Conservation (phyloP, 352 stramenopile species). For the Phytophthora litchii region DNA sequence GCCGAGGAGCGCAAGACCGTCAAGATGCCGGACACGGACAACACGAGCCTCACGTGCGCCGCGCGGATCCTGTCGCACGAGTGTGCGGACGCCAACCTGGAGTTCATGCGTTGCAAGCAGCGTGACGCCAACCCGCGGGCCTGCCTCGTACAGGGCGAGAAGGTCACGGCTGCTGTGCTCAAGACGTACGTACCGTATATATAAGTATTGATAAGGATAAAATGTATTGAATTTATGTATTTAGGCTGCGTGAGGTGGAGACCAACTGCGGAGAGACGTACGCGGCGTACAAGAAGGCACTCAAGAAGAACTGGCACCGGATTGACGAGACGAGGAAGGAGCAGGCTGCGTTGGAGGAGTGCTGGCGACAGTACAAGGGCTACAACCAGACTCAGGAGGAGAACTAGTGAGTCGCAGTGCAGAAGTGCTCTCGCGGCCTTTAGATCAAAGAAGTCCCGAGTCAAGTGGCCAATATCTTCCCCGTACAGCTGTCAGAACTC, state of each 20-base stretch:
- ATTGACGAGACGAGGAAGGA: constrained; percentile 87
- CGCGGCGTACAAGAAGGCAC: constrained; percentile 85
- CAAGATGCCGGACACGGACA: constrained; percentile 81
- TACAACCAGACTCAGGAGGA: constrained; percentile 40
- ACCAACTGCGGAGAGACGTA: constrained; percentile 87
- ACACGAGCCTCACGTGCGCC: constrained; percentile 88
- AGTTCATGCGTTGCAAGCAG: constrained; percentile 89
- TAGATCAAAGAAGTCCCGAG: constrained; percentile 35
- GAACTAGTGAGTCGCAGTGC: constrained; percentile 25
- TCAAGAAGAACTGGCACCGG: constrained; percentile 91
- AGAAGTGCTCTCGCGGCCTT: constrained; percentile 19
- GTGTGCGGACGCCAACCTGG: constrained; percentile 84
- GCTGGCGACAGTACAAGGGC: constrained; percentile 85
- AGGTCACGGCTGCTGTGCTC: constrained; percentile 87
- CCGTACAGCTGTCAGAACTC: constrained; percentile 12
- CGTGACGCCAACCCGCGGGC: constrained; percentile 78
- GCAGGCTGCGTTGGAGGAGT: constrained; percentile 83
- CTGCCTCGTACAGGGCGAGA: constrained; percentile 86
- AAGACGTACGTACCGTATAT: constrained; percentile 67
- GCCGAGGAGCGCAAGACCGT: constrained; percentile 54
- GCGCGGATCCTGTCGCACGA: constrained; percentile 83
- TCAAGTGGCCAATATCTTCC: constrained; percentile 5
- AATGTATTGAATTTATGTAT: constrained; percentile 10
- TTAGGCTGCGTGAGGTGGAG: constrained; percentile 79
- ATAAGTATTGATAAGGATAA: neutral